phyloP scores from a whole-genome alignment of 2,329 filamentous ascomycete species.

The Colletotrichum aenigma region DNA sequence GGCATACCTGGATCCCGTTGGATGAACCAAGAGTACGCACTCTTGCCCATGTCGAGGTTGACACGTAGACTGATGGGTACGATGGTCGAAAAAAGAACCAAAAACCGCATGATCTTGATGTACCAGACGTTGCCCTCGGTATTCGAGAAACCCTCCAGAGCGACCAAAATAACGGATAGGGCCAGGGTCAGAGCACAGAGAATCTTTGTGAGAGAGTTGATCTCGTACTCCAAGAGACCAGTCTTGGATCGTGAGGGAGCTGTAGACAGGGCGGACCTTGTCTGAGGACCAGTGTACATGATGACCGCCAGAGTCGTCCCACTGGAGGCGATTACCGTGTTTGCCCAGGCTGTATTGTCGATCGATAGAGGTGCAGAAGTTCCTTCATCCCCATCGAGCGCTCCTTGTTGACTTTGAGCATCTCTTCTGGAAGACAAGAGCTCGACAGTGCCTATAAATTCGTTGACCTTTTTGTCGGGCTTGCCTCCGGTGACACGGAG shows the following conservation, averaged over 20 bases:
- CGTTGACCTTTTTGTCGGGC: conserved; percentile 92
- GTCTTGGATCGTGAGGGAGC: conserved; percentile 92
- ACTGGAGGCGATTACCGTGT: conserved; percentile 94
- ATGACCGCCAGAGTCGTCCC: conserved; percentile 88
- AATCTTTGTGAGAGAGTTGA: conserved; percentile 96
- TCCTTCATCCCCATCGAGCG: conserved; percentile 36
- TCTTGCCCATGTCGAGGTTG: conserved; percentile 96
- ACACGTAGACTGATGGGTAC: conserved; percentile 96
- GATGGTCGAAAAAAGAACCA: conserved; percentile 98
- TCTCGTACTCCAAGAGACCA: conserved; percentile 91
- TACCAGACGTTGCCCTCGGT: conserved; percentile 80
- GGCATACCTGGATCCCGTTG: conserved; percentile 89
- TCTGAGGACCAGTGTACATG: conserved; percentile 93
- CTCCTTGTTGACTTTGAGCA: conserved; percentile 47
- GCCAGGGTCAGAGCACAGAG: conserved; percentile 86
- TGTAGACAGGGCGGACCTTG: conserved; percentile 90
- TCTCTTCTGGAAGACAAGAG: conserved; percentile 62
- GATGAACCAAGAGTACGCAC: conserved; percentile 94
- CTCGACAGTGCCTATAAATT: conserved; percentile 90
- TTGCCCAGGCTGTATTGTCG: conserved; percentile 98
- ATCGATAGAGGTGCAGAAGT: conserved; percentile 81
- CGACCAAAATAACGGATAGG: conserved; percentile 86
- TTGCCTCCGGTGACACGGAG: conserved; percentile 81
- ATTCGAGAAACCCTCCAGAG: conserved; percentile 78
- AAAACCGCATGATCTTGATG: conserved; percentile 95